Percentiles rank a stretch among this genome's conserved stretches.
These are phyloP conservation scores for Xanthoparmelia taractica DNA, from an alignment of 495 filamentous ascomycete genomes.

Conservation along the genomic window DNA sequence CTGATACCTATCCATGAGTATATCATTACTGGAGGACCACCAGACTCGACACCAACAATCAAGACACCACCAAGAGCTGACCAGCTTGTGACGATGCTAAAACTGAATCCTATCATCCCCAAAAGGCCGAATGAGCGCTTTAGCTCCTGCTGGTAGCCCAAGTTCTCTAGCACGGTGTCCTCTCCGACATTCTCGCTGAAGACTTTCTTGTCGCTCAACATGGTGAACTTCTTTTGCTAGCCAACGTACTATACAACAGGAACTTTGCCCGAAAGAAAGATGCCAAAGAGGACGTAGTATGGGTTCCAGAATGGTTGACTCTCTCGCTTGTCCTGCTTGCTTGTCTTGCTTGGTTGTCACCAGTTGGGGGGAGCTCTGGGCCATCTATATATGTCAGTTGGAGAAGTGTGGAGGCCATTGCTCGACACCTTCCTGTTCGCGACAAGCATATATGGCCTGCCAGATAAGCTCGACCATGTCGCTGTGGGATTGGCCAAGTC, in stretches of 20 bases:
- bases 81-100: slow-evolving; percentile 55
- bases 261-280: background rate
- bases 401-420: background rate
- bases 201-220: slow-evolving; percentile 23
- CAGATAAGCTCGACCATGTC: background rate
- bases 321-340: background rate
- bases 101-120: slow-evolving; percentile 53
- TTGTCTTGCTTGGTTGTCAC: too few species aligned
- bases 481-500: background rate
- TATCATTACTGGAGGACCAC: slow-evolving; percentile 52
- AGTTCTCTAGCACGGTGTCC: slow-evolving; percentile 38
- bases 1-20: slow-evolving; percentile 49
- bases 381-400: background rate
- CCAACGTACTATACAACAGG: background rate
- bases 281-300: background rate
- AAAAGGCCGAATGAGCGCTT: slow-evolving; percentile 51
- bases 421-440: slow-evolving; percentile 13
- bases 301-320: background rate
- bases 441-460: background rate
- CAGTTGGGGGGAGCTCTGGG: background rate
- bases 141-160: slow-evolving; percentile 51
- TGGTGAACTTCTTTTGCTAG: background rate
- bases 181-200: slow-evolving; percentile 30
- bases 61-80: slow-evolving; percentile 49
- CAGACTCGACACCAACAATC: slow-evolving; percentile 47